These are phyloP conservation scores for Calonectria hawksworthii DNA, from an alignment of 2,329 filamentous ascomycete species.

Conservation along the genomic window DNA sequence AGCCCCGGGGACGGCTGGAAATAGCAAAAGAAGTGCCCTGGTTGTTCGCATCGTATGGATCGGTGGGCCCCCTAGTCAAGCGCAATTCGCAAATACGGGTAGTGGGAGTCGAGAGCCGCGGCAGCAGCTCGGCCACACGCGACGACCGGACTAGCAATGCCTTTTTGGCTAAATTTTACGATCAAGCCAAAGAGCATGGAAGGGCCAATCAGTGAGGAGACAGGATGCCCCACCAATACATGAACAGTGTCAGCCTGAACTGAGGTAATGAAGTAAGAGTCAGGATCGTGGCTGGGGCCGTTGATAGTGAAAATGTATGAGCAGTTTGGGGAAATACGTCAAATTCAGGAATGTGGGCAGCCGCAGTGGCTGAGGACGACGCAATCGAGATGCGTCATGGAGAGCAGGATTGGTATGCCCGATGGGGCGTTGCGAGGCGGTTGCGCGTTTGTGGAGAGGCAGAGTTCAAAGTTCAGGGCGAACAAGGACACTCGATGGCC, in stretches of 20 bases:
- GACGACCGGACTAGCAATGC: not conserved
- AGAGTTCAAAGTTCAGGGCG: slow-evolving; percentile 3
- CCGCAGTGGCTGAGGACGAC: slow-evolving; percentile 8
- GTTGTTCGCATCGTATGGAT: not conserved
- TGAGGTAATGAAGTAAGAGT: not conserved
- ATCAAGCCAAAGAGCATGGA: not conserved
- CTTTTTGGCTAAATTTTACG: not conserved
- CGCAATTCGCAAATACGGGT: slow-evolving; percentile 23
- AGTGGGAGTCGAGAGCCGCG: not conserved
- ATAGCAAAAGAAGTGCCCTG: not conserved
- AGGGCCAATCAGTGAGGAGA: not conserved
- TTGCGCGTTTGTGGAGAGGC: slow-evolving; percentile 8
- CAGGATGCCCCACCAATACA: not conserved
- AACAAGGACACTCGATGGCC: slow-evolving; percentile 1
- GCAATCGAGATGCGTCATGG: slow-evolving; percentile 7
- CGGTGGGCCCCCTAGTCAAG: not conserved
- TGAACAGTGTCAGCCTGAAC: not conserved
- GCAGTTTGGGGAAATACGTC: not conserved
- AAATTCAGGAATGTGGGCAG: not conserved
- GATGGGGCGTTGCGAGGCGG: slow-evolving; percentile 14
- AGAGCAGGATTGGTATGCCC: slow-evolving; percentile 1
- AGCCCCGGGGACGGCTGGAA: slow-evolving; percentile 7
- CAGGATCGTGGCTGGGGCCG: not conserved
- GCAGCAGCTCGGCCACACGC: not conserved
- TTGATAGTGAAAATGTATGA: not conserved